phyloP scores from a whole-genome alignment of 2,329 filamentous ascomycete genomes.

The Curvularia lunata region DNA sequence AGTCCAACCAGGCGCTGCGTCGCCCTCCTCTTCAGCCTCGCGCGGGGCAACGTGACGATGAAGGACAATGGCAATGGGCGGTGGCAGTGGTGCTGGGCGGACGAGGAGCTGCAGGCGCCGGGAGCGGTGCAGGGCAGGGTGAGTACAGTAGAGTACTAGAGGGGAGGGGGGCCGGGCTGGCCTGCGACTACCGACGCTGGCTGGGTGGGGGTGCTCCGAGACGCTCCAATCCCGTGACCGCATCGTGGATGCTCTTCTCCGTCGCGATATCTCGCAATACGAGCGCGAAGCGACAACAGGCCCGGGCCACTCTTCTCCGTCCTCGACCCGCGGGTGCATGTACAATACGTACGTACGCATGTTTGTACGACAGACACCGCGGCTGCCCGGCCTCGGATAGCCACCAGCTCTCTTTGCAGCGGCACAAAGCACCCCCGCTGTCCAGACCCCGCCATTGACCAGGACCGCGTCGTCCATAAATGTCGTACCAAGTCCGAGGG shows the following conservation, averaged over 20 bases:
- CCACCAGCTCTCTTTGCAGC: neutral
- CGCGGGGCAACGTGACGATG: conserved; percentile 22
- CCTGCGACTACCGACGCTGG: conserved; percentile 3
- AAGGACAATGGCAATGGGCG: neutral
- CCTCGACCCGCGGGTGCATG: neutral
- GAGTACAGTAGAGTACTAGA: no score
- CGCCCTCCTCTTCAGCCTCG: conserved; percentile 36
- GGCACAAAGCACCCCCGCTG: neutral
- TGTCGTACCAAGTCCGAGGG: neutral
- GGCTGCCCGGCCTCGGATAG: conserved; percentile 12
- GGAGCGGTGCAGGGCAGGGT: neutral
- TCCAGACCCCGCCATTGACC: neutral
- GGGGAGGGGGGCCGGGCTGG: conserved; percentile 18
- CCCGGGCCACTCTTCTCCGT: no score
- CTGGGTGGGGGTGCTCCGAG: conserved; percentile 10
- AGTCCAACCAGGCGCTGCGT: conserved; percentile 30
- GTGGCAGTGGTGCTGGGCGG: neutral
- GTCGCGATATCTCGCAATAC: conserved; percentile 6
- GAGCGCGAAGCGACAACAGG: neutral
- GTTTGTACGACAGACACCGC: neutral
- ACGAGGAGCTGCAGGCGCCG: conserved; percentile 15
- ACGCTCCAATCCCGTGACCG: conserved; percentile 14
- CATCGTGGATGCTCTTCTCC: conserved; percentile 8
- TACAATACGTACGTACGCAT: neutral
- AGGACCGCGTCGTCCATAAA: neutral